phyloP scores from a whole-genome alignment of 129 eudicot genomes.

The Erigeron canadensis region DNA sequence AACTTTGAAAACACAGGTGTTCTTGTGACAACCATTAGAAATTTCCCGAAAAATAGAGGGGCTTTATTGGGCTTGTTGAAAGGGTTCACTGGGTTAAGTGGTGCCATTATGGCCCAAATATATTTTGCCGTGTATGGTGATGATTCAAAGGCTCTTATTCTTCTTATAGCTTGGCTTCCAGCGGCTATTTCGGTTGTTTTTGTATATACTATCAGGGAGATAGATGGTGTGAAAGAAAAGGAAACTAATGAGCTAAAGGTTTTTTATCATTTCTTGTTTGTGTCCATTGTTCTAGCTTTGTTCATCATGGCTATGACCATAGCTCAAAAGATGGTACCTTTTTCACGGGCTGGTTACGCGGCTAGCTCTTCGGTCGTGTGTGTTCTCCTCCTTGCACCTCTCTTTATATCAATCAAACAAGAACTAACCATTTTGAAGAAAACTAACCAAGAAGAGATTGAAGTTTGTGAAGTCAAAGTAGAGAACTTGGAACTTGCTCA shows the following conservation, averaged over 20 bases:
- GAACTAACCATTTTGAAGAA: constrained; percentile 42
- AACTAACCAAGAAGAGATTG: constrained; percentile 18
- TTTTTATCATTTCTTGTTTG: constrained; percentile 52
- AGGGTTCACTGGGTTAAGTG: constrained; percentile 87
- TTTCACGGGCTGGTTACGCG: constrained; percentile 49
- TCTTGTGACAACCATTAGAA: constrained; percentile 60
- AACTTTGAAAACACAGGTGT: constrained; percentile 87
- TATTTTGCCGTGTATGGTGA: constrained; percentile 73
- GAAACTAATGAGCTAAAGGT: constrained; percentile 42
- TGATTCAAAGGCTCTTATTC: constrained; percentile 58
- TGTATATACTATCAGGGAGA: constrained; percentile 50
- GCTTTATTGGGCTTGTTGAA: constrained; percentile 64
- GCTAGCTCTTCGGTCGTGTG: constrained; percentile 52
- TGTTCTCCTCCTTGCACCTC: constrained; percentile 56
- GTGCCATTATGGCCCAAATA: constrained; percentile 76
- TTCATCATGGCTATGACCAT: constrained; percentile 69
- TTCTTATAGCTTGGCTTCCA: constrained; percentile 86
- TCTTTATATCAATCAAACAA: constrained; percentile 54
- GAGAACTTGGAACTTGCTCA: constrained; percentile 20
- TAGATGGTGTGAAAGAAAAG: constrained; percentile 23
- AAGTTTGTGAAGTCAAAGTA: constrained; percentile 20
- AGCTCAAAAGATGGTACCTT: constrained; percentile 45
- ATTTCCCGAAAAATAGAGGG: constrained; percentile 82
- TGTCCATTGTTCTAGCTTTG: constrained; percentile 55
- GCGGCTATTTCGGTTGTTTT: constrained; percentile 68